Base-by-base conservation (phyloP, 148 eudicot genomes). In the Camellia granthamiana region DNA sequence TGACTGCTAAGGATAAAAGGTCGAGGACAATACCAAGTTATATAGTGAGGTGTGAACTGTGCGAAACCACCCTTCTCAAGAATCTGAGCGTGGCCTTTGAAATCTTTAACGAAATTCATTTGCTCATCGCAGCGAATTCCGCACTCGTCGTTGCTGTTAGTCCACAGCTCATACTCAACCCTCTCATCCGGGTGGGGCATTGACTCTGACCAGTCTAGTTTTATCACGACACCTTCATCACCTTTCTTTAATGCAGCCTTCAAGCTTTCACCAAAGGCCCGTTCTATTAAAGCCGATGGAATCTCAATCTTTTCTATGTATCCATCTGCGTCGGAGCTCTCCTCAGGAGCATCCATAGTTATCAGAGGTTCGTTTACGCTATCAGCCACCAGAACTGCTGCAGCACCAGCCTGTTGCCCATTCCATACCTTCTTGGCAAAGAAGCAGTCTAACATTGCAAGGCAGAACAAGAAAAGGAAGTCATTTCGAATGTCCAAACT, bases 131-230 rank as follows among this genome's bases (percentile, higher is more conserved):
- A 96, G 14, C 97, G 92, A 16, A 68, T 58, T 1, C 99, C 99
- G 82, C 99, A 96, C 88, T 96, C 99, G 19, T 96, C 99, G 38
- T 96, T 96, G 87, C 98, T 92, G 60, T 96, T 96, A 4, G 99
- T 96, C 99, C 99, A 96, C 14, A 94, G 80, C 84, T 96, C 98
- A 49, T 93, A 95, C 78, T 95, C 98, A 1, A 95, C 98, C 80
- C 95, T 72, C 11, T 90, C 87, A 71, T 95, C 98, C 0, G 99
- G 99, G 84, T 96, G 93, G 21, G 99, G 99, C 94, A 96, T 85
- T 10, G 99, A 94, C 78, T 94, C 99, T 4, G 95, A 86, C 99
- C 99, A 94, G 82, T 96, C 99, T 14, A 96, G 74, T 76, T 94
- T 96, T 18, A 96, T 64, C n/a, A 94, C 82, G 1, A 96, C 93